A percentile compares a stretch with the other conserved stretches of the same genome.
phyloP scores from a whole-genome alignment of 1,284 basidiomycete genomes.

The Xanthoconium separans region DNA sequence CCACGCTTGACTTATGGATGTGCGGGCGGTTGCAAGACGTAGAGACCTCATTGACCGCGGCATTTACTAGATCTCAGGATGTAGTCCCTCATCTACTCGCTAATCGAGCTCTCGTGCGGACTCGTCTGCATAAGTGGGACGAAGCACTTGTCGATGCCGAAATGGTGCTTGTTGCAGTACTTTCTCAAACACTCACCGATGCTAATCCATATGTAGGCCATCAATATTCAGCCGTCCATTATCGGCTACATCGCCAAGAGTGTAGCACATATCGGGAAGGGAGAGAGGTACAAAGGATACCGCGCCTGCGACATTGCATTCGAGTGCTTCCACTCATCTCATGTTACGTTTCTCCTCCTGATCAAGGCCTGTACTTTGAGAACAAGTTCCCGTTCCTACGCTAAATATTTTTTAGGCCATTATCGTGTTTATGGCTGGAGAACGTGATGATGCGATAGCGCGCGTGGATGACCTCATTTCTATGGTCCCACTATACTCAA shows the following conservation, averaged over 20 bases:
- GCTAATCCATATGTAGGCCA: background rate
- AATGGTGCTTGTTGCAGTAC: background rate
- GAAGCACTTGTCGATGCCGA: background rate
- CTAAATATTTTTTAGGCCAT: background rate
- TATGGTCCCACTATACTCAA: background rate
- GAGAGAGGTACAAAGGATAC: background rate
- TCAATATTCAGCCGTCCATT: background rate
- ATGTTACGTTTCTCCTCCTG: background rate
- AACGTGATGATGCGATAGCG: background rate
- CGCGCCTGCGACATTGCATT: background rate
- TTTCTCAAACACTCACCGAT: background rate
- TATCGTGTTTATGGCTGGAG: background rate
- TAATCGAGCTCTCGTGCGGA: background rate
- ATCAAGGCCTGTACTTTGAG: background rate
- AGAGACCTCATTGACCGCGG: background rate
- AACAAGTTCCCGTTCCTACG: background rate
- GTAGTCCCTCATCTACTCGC: background rate
- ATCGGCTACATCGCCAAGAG: background rate
- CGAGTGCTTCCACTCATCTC: background rate
- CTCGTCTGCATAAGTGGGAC: background rate
- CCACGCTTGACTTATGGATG: background rate
- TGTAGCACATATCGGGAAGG: background rate
- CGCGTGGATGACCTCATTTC: background rate
- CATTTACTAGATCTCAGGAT: background rate
- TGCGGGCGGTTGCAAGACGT: background rate